Conservation (phyloP, 2,329 filamentous ascomycete genomes). For the Pseudopithomyces chartarum region DNA sequence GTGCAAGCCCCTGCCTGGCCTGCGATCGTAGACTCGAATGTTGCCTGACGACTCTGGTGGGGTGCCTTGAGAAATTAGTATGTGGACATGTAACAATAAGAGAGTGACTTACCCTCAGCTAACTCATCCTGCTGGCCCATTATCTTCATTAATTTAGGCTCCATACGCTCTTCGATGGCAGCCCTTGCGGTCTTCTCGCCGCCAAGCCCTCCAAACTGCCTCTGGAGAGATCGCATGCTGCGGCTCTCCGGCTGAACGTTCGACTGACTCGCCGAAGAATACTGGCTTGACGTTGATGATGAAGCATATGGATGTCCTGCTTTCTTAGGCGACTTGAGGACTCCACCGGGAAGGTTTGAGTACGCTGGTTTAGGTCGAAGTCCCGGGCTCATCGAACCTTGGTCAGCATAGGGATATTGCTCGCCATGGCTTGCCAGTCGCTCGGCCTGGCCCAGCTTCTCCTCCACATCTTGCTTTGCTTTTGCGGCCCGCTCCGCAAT, state of each 20-base stretch:
- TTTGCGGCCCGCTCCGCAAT: constrained; percentile 11
- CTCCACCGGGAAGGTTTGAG: constrained; percentile 31
- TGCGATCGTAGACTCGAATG: constrained; percentile 23
- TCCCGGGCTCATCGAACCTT: constrained; percentile 7
- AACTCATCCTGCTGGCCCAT: constrained; percentile 35
- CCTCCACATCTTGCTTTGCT: constrained; percentile 5
- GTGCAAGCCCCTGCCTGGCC: constrained; percentile 22
- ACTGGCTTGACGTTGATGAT: constrained; percentile 20
- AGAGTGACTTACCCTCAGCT: constrained; percentile 23
- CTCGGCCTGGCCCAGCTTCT: constrained; percentile 8
- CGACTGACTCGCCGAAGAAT: constrained; percentile 27
- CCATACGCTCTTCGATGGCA: constrained; percentile 46
- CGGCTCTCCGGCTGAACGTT: constrained; percentile 27
- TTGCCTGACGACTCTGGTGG: not conserved
- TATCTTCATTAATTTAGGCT: constrained; percentile 42
- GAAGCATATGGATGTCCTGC: constrained; percentile 9
- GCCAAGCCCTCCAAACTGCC: constrained; percentile 22
- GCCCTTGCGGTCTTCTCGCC: constrained; percentile 44
- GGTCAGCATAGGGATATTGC: not conserved
- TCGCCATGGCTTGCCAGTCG: not conserved
- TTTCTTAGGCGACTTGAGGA: constrained; percentile 31
- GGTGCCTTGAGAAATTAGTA: not conserved
- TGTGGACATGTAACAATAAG: not conserved
- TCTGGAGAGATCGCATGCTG: constrained; percentile 18
- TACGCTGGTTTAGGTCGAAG: constrained; percentile 27